Evolutionary conservation across 2,329 filamentous ascomycete genomes (phyloP), one percentile per base, ranked within the genome.

Genomic region (Epichloe typhina): DNA sequence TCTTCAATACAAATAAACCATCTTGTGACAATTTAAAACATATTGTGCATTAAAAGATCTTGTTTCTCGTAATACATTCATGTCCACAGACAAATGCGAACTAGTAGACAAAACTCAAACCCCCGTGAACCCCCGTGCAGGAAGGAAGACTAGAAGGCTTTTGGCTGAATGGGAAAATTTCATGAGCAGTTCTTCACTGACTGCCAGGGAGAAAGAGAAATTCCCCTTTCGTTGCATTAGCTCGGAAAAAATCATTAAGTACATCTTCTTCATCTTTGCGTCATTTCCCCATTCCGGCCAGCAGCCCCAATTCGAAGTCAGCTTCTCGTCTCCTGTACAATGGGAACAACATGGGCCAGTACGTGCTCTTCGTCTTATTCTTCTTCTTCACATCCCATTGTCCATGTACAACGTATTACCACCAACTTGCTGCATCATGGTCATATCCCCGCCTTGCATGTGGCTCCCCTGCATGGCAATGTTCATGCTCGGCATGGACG

Each of bases 401-500:
- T 55, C 73, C 69, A 76, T 71, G 58, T 74, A 78, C 72, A 79
- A 75, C 39, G 69, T 64, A 50, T 77, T 74, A 40, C 67, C 65
- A 45, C 69, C 66, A 37, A 73, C 67, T 35, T 69, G 68, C 52
- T 72, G 69, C 62, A 75, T 72, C 59, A 74, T 65, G 53, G 64
- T 61, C 61, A 75, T 69, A 42, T 74, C 72, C 13, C 63, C 64
- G 42, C 64, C 65, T 52, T 72, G 70, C 60, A 69, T 59, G n/a
- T 59, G 57, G 53, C 59, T 66, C 9, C 61, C 62, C 50, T 68
- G 69, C 62, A 73, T 66, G 1, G 66, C 60, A 54, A 69, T 64
- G 50, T 67, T 70, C 64, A 73, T 69, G 58, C 69, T 72, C 15
- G 73, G 68, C 65, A 75, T 71, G 3, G 71, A 67, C 17, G 70